Conservation (phyloP, 2,329 filamentous ascomycete genomes). For the Parastagonospora avenae region DNA sequence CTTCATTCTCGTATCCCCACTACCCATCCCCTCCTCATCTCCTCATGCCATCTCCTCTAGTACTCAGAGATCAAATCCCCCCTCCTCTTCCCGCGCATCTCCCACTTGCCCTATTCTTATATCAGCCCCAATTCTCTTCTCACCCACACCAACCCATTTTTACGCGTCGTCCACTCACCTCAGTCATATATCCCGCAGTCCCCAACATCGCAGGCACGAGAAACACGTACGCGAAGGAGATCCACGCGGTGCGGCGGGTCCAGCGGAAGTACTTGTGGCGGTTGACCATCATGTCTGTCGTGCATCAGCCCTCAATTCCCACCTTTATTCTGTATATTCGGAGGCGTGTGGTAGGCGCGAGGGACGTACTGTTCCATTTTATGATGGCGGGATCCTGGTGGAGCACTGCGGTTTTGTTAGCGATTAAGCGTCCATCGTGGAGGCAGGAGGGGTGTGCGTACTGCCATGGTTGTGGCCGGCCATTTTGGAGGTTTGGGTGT, state of each 20-base stretch:
- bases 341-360: constrained; percentile 32
- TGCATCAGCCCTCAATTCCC: constrained; percentile 9
- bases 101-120: constrained; percentile 74
- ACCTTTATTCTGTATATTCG: neutral
- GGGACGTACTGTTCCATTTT: constrained; percentile 58
- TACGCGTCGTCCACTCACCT: constrained; percentile 75
- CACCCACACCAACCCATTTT: neutral
- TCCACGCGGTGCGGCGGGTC: constrained; percentile 79
- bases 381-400: constrained; percentile 61
- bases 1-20: neutral
- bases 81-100: constrained; percentile 84
- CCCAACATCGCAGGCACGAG: constrained; percentile 74
- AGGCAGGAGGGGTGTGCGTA: constrained; percentile 8
- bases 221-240: constrained; percentile 78
- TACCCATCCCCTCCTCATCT: neutral
- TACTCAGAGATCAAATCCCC: constrained; percentile 85
- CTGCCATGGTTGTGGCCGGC: constrained; percentile 35
- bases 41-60: constrained; percentile 46
- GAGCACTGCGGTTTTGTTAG: constrained; percentile 49
- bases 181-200: constrained; percentile 76
- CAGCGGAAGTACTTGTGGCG: constrained; percentile 96
- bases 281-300: constrained; percentile 77
- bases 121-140: constrained; percentile 17
- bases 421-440: constrained; percentile 19
- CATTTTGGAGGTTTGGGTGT: constrained; percentile 28